phyloP scores from a whole-genome alignment of 2,329 filamentous ascomycete genomes.

The Colletotrichum melonis region DNA sequence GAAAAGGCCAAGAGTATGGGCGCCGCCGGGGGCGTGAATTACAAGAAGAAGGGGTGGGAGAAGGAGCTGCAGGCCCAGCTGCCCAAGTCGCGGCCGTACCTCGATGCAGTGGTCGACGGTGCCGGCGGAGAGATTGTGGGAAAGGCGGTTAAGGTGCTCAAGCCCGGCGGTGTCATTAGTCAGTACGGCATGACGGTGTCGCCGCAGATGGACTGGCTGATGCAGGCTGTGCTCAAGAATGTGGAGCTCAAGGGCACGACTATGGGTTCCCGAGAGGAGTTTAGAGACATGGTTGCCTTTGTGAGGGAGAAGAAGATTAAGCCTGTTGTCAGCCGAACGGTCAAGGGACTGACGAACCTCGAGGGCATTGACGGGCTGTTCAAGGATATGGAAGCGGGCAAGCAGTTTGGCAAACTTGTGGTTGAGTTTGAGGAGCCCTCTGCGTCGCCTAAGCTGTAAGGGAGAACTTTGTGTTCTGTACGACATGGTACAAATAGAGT shows the following conservation, averaged over 20 bases:
- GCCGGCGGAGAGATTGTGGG: constrained; percentile 87
- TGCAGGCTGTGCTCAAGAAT: constrained; percentile 87
- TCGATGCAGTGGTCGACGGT: constrained; percentile 91
- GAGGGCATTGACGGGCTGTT: constrained; percentile 86
- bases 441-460: constrained; percentile 55
- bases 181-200: constrained; percentile 91
- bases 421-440: constrained; percentile 70
- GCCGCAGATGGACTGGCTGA: constrained; percentile 88
- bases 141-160: constrained; percentile 75
- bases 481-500: not conserved
- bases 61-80: constrained; percentile 75
- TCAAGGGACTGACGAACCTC: constrained; percentile 79
- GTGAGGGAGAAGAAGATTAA: constrained; percentile 78
- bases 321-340: constrained; percentile 81
- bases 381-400: constrained; percentile 86
- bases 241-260: constrained; percentile 88
- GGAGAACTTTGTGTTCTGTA: not conserved
- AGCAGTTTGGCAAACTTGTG: constrained; percentile 93
- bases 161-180: constrained; percentile 84
- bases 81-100: constrained; percentile 71
- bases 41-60: constrained; percentile 85
- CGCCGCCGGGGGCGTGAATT: constrained; percentile 83
- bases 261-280: constrained; percentile 92
- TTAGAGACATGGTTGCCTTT: constrained; percentile 89
- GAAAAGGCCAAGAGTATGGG: constrained; percentile 77